Conservation (phyloP, 768 basidiomycete species). For the Tephrocybe sp. region DNA sequence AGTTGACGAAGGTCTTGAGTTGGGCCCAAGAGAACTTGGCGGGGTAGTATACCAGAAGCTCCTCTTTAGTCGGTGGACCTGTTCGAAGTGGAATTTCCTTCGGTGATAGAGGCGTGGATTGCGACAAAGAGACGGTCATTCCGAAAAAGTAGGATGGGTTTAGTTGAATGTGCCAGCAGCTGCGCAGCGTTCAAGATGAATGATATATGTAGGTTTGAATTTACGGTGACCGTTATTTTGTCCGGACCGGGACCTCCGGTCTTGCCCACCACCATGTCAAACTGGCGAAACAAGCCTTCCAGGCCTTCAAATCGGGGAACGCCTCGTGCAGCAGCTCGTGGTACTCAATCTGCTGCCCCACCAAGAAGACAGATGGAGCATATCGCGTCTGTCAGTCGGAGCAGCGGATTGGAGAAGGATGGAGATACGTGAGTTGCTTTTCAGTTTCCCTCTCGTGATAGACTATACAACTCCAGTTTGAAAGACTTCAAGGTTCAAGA, state of each 20-base stretch:
- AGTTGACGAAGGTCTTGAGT: slow-evolving; percentile 75
- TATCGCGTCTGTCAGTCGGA: slow-evolving; percentile 73
- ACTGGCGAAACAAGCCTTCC: slow-evolving; percentile 13
- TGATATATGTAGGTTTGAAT: too few species aligned
- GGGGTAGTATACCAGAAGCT: slow-evolving; percentile 68
- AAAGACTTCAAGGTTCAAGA: slow-evolving; percentile 61
- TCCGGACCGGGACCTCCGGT: background rate
- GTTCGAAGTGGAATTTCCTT: slow-evolving; percentile 40
- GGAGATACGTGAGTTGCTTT: slow-evolving; percentile 65
- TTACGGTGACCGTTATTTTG: too few species aligned
- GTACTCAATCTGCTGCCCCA: background rate
- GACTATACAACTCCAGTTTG: slow-evolving; percentile 46
- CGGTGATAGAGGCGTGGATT: slow-evolving; percentile 9
- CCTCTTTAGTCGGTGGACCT: slow-evolving; percentile 71
- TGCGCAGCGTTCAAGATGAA: too few species aligned
- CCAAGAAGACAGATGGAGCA: slow-evolving; percentile 52
- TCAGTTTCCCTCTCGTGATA: slow-evolving; percentile 26
- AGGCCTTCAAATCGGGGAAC: slow-evolving; percentile 9
- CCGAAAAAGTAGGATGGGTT: too few species aligned
- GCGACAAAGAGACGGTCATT: slow-evolving; percentile 10
- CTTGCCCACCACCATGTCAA: slow-evolving; percentile 11
- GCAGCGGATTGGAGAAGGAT: slow-evolving; percentile 71
- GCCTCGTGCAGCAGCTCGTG: background rate
- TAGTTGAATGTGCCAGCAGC: too few species aligned
- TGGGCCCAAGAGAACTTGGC: slow-evolving; percentile 76